phyloP scores from a whole-genome alignment of 1,284 basidiomycete genomes.

The Apiotrichum akiyoshidainum region DNA sequence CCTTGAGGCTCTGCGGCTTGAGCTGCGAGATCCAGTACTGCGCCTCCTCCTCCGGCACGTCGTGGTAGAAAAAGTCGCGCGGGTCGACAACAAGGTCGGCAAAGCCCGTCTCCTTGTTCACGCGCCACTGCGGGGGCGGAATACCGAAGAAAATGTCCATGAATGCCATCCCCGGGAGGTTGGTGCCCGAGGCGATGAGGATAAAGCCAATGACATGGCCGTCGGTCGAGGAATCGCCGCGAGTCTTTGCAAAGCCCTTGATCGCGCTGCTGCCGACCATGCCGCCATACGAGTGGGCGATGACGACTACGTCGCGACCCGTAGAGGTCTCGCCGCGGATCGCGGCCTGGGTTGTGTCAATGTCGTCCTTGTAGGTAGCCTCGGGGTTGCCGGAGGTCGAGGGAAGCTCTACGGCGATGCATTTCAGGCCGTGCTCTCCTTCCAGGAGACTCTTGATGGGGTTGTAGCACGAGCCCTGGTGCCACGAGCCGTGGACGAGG shows the following conservation, averaged over 20 bases:
- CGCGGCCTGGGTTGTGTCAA: not conserved
- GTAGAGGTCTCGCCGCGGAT: not conserved
- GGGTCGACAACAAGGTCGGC: slow-evolving; percentile 6
- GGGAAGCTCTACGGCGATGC: not conserved
- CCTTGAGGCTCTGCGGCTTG: not conserved
- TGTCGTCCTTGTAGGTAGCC: slow-evolving; percentile 3
- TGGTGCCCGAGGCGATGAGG: slow-evolving; percentile 1
- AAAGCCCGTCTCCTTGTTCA: slow-evolving; percentile 3
- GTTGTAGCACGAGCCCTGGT: slow-evolving; percentile 1
- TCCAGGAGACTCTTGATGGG: not conserved
- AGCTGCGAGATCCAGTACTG: not conserved
- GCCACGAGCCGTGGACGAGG: slow-evolving; percentile 4
- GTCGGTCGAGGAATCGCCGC: not conserved
- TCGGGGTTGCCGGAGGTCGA: not conserved
- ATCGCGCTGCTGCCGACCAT: not conserved
- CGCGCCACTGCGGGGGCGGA: not conserved
- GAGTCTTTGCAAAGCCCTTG: not conserved
- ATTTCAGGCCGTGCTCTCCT: not conserved
- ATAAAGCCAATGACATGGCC: slow-evolving; percentile 5
- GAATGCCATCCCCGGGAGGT: not conserved
- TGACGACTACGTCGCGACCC: slow-evolving; percentile 2
- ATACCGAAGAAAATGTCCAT: not conserved
- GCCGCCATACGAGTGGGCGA: slow-evolving; percentile 7
- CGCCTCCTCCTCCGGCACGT: slow-evolving; percentile 1
- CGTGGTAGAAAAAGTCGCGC: slow-evolving; percentile 8